Evolutionary conservation across 116 monocot species (phyloP), one percentile per base, ranked within the genome.

Genomic region (Phalaenopsis hybrid): DNA sequence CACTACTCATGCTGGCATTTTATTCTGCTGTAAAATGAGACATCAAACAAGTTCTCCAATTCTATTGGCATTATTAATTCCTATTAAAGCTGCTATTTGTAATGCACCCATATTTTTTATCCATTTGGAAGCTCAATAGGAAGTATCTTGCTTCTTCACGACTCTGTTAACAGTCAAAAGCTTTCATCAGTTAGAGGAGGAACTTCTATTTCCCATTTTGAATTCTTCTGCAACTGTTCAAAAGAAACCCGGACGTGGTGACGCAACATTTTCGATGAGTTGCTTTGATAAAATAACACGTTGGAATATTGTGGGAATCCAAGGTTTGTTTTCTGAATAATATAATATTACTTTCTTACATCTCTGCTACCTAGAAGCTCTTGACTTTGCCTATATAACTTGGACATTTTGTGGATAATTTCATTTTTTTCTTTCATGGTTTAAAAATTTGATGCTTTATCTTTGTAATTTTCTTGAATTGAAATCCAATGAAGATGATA

Each of bases 271-370:
- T 9, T 97, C 97, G 48, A 92, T 97, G 91, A 97, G 94, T 52
- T 97, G 94, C 84, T 97, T 91, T 80, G 91, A 97, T 75, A 97
- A 97, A 82, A 91, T 97, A 77, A 90, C 88, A 13, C 90, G 97
- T 20, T 94, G 97, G 97, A 94, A 85, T 88, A 80, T 90, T 77
- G 91, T 93, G 68, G 97, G 94, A 81, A 83, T 94, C 78, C 97
- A 97, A 94, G 97, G 94, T 97, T 82, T 77, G 68, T 85, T 61
- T 45, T 46, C 13, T 34, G 15, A 13, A 17, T 8, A 75, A 46
- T 21, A 75, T 46, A 75, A 18, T 46, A 46, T 18, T 3, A 46
- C 8, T 75, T 20, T 46, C 16, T 46, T 75, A 46, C 9, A 45
- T 44, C 16, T 44, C 75, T 75, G n/a, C 6, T 45, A 46, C 43